phyloP scores from a whole-genome alignment of 2,329 filamentous ascomycete genomes.

The Pseudohalonectria lignicola region DNA sequence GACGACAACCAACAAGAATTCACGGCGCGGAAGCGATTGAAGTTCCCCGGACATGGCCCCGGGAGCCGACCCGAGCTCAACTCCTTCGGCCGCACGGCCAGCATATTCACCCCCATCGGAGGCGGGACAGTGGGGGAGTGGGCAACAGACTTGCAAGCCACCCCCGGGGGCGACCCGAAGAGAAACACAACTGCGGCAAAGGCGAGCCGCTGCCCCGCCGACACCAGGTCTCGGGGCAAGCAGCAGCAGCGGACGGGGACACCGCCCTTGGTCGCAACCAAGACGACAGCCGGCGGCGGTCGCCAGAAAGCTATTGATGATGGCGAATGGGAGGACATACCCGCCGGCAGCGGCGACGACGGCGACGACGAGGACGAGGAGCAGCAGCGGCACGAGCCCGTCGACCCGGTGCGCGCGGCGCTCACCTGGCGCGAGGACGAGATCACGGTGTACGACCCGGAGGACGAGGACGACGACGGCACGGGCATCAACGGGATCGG shows the following conservation, averaged over 20 bases:
- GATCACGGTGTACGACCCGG: conserved; percentile 54
- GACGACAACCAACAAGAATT: conserved; percentile 5
- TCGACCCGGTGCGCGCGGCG: conserved; percentile 44
- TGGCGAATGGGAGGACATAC: neutral
- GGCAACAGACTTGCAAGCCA: neutral
- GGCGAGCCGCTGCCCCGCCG: neutral
- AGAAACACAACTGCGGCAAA: neutral
- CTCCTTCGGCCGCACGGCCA: no score
- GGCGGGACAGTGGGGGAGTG: neutral
- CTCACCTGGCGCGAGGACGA: conserved; percentile 59
- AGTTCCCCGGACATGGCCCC: conserved; percentile 9
- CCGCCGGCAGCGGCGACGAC: no score
- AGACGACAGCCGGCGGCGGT: conserved; percentile 7
- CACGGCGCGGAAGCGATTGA: conserved; percentile 11
- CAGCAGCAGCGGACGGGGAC: conserved; percentile 18
- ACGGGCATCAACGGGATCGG: conserved; percentile 58
- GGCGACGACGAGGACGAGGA: neutral
- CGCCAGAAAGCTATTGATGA: neutral
- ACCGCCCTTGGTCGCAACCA: conserved; percentile 18
- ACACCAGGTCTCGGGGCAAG: neutral
- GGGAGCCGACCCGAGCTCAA: conserved; percentile 1
- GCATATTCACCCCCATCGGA: neutral
- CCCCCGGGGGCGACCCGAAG: neutral
- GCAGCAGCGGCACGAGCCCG: conserved; percentile 18
- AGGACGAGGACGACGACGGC: conserved; percentile 56